phyloP scores from a whole-genome alignment of 1,284 basidiomycete species.

The Wolfiporia cocos region DNA sequence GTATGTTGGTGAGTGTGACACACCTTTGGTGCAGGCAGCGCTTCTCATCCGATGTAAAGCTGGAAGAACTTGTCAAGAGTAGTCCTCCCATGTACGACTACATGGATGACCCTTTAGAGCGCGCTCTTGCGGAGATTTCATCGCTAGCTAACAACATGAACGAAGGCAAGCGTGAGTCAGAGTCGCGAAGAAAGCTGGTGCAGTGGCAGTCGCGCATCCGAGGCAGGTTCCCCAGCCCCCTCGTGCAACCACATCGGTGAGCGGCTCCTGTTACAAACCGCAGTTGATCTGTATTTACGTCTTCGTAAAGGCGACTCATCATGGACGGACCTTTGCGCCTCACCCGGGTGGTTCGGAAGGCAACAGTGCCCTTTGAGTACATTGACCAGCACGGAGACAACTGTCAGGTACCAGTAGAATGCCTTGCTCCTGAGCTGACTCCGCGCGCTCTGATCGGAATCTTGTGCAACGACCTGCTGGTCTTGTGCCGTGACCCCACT shows the following conservation, averaged over 20 bases:
- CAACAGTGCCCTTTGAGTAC: slow-evolving; percentile 78
- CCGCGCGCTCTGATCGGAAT: slow-evolving; percentile 73
- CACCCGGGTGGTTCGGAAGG: slow-evolving; percentile 87
- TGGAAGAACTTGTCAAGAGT: slow-evolving; percentile 79
- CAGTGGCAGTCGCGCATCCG: slow-evolving; percentile 91
- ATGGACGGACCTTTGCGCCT: slow-evolving; percentile 83
- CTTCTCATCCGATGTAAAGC: too few species aligned
- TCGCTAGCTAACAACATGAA: slow-evolving; percentile 91
- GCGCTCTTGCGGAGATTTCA: slow-evolving; percentile 81
- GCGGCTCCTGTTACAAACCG: slow-evolving; percentile 21
- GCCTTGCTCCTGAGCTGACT: slow-evolving; percentile 77
- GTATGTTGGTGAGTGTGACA: slow-evolving; percentile 65
- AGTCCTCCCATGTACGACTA: slow-evolving; percentile 74
- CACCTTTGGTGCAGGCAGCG: too few species aligned
- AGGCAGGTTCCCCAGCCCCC: slow-evolving; percentile 88
- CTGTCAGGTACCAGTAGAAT: slow-evolving; percentile 82
- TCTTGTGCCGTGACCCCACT: slow-evolving; percentile 79
- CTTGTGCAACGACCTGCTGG: slow-evolving; percentile 89
- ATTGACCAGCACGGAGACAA: slow-evolving; percentile 72
- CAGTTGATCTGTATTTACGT: background rate
- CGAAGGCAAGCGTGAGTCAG: slow-evolving; percentile 91
- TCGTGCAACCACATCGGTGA: slow-evolving; percentile 95
- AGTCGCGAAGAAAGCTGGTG: slow-evolving; percentile 83
- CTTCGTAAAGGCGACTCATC: slow-evolving; percentile 66
- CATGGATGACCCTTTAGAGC: slow-evolving; percentile 79